These are phyloP conservation scores for Senna siamea DNA, from an alignment of 306 rosid species.

Conservation along the genomic window DNA sequence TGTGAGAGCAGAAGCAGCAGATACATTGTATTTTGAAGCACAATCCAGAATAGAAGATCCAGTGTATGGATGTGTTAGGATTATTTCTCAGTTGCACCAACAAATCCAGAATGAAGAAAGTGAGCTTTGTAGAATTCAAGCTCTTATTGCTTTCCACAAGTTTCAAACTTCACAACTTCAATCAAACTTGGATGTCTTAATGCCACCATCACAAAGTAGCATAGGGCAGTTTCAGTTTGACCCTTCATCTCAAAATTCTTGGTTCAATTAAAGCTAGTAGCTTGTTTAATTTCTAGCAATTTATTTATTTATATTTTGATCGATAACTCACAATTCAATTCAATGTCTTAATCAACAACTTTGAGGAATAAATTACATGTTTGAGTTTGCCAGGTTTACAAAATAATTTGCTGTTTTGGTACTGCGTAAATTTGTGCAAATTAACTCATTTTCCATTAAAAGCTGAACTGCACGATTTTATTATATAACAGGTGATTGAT, in stretches of 20 bases:
- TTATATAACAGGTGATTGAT: too few species aligned
- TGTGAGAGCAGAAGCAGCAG: constrained; percentile 59
- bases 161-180: constrained; percentile 28
- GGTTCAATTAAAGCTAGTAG: constrained; percentile 29
- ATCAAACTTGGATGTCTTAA: constrained; percentile 24
- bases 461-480: too few species aligned
- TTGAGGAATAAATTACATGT: too few species aligned
- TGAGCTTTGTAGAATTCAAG: constrained; percentile 56
- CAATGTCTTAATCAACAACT: too few species aligned
- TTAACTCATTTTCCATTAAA: too few species aligned
- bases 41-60: constrained; percentile 64
- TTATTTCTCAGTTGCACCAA: constrained; percentile 59
- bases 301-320: too few species aligned
- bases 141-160: constrained; percentile 50
- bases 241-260: constrained; percentile 33
- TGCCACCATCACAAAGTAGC: constrained; percentile 35
- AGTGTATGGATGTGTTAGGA: constrained; percentile 70
- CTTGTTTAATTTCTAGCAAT: not conserved
- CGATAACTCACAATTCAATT: too few species aligned
- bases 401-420: too few species aligned
- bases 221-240: constrained; percentile 34
- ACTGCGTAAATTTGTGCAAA: too few species aligned
- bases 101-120: constrained; percentile 50
- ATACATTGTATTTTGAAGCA: constrained; percentile 64
- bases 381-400: too few species aligned